Percentiles rank a stretch among this genome's conserved stretches.
Conservation (phyloP, 202 grass and related monocot species). For the Zizania palustris region DNA sequence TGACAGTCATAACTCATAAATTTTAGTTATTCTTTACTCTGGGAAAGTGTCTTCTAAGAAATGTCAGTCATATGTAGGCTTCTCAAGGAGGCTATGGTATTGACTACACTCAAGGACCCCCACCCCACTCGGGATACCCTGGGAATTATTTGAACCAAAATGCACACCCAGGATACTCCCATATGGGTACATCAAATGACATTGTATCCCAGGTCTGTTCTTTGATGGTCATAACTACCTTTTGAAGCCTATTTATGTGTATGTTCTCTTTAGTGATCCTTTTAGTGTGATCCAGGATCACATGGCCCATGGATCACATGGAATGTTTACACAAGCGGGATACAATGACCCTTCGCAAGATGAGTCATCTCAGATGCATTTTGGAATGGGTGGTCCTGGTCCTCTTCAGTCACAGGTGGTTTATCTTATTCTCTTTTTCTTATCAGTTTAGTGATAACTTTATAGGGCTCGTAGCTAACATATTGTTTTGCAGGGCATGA, state of each 20-base stretch:
- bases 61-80: constrained; percentile 46
- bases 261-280: constrained; percentile 32
- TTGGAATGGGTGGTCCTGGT: constrained; percentile 60
- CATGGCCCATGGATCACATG: constrained; percentile 90
- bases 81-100: constrained; percentile 95
- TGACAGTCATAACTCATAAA: background rate
- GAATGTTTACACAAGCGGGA: constrained; percentile 87
- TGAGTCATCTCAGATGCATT: constrained; percentile 90
- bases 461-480: background rate
- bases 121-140: constrained; percentile 65
- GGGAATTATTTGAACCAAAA: constrained; percentile 93
- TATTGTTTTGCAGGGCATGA: constrained; percentile 62
- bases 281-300: constrained; percentile 72
- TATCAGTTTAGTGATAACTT: constrained; percentile 7
- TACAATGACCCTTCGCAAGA: constrained; percentile 92
- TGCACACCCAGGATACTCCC: constrained; percentile 84
- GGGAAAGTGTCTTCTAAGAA: constrained; percentile 5
- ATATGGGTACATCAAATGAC: constrained; percentile 75
- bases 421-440: background rate
- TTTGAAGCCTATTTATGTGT: constrained; percentile 17
- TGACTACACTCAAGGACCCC: constrained; percentile 85
- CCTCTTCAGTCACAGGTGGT: constrained; percentile 91
- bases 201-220: constrained; percentile 78
- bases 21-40: constrained; percentile 19
- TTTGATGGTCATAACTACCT: constrained; percentile 8